Conservation (phyloP, 2,329 filamentous ascomycete genomes). For the Graphilbum sp. region DNA sequence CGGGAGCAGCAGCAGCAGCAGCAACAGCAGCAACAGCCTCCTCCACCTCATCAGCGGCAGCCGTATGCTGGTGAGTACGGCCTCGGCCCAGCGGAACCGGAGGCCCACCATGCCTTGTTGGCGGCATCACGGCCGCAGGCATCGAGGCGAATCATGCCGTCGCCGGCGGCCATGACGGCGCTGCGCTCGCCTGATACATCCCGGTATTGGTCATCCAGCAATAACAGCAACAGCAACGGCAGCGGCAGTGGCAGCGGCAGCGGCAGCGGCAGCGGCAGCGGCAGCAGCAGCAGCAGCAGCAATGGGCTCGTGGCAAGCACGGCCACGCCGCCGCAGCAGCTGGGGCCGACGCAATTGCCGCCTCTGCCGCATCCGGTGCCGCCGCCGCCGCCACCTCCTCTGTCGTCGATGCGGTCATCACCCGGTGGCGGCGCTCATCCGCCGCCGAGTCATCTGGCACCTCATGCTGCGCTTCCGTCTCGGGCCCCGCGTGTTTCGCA, state of each 20-base stretch:
- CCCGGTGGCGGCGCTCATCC: constrained; percentile 2
- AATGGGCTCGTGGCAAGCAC: background rate
- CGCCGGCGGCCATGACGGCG: too few species aligned
- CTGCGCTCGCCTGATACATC: too few species aligned
- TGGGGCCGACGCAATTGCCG: background rate
- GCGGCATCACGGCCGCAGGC: too few species aligned
- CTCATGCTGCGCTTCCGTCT: background rate
- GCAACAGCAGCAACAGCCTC: background rate
- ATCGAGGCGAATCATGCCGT: too few species aligned
- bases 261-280: background rate
- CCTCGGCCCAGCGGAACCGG: too few species aligned
- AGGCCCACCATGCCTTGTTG: too few species aligned
- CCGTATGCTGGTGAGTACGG: background rate
- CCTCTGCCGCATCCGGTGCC: background rate
- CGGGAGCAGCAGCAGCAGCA: background rate
- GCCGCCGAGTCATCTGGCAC: background rate
- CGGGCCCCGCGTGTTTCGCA: background rate
- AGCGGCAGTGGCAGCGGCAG: background rate
- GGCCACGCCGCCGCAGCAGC: constrained; percentile 1
- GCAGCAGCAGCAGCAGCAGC: constrained; percentile 7
- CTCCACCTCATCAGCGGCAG: background rate
- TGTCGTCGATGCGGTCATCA: constrained; percentile 7
- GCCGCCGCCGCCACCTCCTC: constrained; percentile 6
- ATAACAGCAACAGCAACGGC: background rate
- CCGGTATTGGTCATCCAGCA: background rate